phyloP scores from a whole-genome alignment of 257 asterid species.

The Craterostigma plantagineum region DNA sequence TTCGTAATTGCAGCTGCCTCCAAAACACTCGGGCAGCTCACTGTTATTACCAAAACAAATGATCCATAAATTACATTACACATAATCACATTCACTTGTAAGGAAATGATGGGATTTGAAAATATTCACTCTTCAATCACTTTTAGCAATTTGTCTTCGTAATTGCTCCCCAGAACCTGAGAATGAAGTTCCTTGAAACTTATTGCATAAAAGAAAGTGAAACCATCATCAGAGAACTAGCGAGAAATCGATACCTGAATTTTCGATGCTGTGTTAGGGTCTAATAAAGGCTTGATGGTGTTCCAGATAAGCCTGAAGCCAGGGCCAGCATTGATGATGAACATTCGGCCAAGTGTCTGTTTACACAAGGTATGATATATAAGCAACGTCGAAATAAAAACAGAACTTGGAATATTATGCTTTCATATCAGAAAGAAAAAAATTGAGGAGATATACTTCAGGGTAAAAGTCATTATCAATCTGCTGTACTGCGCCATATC shows the following conservation, averaged over 20 bases:
- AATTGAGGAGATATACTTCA: slow-evolving; percentile 9
- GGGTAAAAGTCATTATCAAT: slow-evolving; percentile 16
- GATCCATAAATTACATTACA: background rate
- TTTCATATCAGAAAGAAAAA: background rate
- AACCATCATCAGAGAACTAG: background rate
- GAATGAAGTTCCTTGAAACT: background rate
- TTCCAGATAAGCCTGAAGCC: slow-evolving; percentile 37
- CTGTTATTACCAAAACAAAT: slow-evolving; percentile 11
- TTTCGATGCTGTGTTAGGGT: slow-evolving; percentile 32
- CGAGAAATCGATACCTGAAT: slow-evolving; percentile 16
- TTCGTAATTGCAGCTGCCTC: slow-evolving; percentile 29
- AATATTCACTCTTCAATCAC: slow-evolving; percentile 31
- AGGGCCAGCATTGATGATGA: slow-evolving; percentile 37
- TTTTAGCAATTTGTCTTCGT: slow-evolving; percentile 25
- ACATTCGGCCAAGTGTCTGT: slow-evolving; percentile 36
- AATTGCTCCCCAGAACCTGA: slow-evolving; percentile 33
- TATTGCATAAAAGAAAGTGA: no score
- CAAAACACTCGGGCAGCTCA: slow-evolving; percentile 35
- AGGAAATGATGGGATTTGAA: background rate
- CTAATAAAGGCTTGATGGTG: slow-evolving; percentile 28
- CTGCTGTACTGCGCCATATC: slow-evolving; percentile 10
- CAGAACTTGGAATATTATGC: background rate
- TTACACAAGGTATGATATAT: background rate
- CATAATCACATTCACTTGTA: background rate
- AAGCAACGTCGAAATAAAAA: background rate